Conservation (phyloP, 305 asterid species). For the Fraxinus velutina region DNA sequence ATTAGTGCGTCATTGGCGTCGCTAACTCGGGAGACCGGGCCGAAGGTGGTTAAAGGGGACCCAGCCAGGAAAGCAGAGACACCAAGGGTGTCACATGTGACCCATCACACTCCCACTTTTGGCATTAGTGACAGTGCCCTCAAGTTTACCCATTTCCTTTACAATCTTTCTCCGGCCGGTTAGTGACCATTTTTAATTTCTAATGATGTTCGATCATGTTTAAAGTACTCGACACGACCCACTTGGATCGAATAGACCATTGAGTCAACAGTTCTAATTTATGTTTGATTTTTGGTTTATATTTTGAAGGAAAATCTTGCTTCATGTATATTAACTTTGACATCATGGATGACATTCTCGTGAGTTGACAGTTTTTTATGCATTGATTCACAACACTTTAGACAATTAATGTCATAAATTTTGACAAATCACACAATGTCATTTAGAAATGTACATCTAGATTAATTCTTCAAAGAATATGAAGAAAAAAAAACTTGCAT, state of each 20-base stretch:
- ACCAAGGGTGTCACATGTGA: slow-evolving; percentile 44
- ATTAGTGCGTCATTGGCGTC: slow-evolving; percentile 85
- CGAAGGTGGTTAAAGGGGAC: slow-evolving; percentile 86
- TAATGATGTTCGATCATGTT: neutral
- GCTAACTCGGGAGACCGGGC: slow-evolving; percentile 82
- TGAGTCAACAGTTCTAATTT: too few species aligned
- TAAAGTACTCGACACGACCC: too few species aligned
- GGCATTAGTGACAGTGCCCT: slow-evolving; percentile 67
- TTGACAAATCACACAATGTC: too few species aligned
- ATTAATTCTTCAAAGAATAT: neutral
- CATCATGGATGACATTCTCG: too few species aligned
- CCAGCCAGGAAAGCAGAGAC: slow-evolving; percentile 63
- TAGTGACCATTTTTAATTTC: slow-evolving; percentile 4
- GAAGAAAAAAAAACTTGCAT: neutral
- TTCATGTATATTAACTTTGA: too few species aligned
- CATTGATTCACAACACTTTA: too few species aligned
- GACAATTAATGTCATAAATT: too few species aligned
- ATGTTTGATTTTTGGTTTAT: neutral
- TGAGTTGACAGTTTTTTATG: too few species aligned
- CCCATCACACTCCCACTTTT: slow-evolving; percentile 41
- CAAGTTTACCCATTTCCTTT: slow-evolving; percentile 88
- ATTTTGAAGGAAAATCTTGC: neutral
- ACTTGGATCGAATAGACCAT: too few species aligned
- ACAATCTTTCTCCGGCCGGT: slow-evolving; percentile 94
- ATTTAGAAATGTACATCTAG: too few species aligned